Conservation (phyloP, 164 flowering plant species). For the Euptelea pleiosperma region DNA sequence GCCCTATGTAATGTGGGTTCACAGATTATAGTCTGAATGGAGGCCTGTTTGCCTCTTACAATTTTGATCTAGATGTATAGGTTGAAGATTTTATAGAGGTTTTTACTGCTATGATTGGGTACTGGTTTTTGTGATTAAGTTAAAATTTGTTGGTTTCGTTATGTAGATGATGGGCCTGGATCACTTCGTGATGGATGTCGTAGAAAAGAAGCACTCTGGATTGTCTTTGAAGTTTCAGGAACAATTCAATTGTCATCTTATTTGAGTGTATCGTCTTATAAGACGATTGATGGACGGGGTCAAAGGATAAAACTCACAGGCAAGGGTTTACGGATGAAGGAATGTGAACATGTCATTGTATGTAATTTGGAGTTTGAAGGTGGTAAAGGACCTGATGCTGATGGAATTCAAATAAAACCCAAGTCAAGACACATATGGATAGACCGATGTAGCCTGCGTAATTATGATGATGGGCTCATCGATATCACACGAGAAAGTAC, state of each 20-base stretch:
- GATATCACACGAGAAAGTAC: conserved; percentile 83
- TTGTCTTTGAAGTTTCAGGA: conserved; percentile 79
- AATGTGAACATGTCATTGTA: conserved; percentile 76
- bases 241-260: conserved; percentile 58
- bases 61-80: too few species aligned
- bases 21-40: too few species aligned
- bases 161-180: conserved; percentile 83
- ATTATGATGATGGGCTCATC: conserved; percentile 79
- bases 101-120: too few species aligned
- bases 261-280: conserved; percentile 68
- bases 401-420: conserved; percentile 84
- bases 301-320: conserved; percentile 75
- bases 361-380: conserved; percentile 88
- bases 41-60: too few species aligned
- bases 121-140: neutral
- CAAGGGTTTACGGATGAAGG: conserved; percentile 74
- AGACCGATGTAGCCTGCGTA: conserved; percentile 79
- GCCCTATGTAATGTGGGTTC: too few species aligned
- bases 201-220: conserved; percentile 70
- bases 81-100: too few species aligned
- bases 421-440: conserved; percentile 89
- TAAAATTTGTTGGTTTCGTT: neutral
- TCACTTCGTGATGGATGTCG: conserved; percentile 80
- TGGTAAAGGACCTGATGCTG: conserved; percentile 80
- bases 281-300: conserved; percentile 90